phyloP scores from a whole-genome alignment of 768 basidiomycete genomes.

The Phallus indusiatus region DNA sequence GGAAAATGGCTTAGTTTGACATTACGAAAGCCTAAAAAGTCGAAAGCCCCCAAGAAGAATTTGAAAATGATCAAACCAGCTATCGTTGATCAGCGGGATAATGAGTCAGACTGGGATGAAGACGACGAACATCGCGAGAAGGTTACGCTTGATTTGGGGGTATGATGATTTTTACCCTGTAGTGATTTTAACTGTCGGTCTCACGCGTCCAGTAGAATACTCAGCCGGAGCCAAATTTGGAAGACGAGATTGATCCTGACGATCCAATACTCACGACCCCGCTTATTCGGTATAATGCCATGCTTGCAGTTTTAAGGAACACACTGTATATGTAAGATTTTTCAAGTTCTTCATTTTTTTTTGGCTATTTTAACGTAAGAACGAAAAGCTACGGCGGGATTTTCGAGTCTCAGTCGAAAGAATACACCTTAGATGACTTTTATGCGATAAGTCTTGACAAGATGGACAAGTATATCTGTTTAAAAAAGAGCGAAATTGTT shows the following conservation, averaged over 20 bases:
- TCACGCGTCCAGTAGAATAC: too few relatives aligned
- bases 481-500: conserved; percentile 55
- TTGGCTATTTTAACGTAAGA: neutral
- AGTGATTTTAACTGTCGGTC: too few relatives aligned
- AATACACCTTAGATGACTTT: conserved; percentile 89
- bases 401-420: conserved; percentile 68
- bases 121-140: conserved; percentile 16
- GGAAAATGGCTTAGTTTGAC: conserved; percentile 73
- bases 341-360: neutral
- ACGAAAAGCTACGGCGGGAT: conserved; percentile 76
- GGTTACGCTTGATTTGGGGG: conserved; percentile 4
- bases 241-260: conserved; percentile 41
- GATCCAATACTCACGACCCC: conserved; percentile 61
- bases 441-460: conserved; percentile 75
- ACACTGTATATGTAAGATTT: conserved; percentile 65
- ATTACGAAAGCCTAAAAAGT: conserved; percentile 53
- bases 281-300: conserved; percentile 73
- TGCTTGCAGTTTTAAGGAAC: conserved; percentile 78
- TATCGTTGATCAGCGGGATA: conserved; percentile 8
- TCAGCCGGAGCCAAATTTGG: neutral
- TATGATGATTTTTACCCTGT: too few relatives aligned
- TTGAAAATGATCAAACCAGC: conserved; percentile 17
- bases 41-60: conserved; percentile 34
- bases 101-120: neutral
- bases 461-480: conserved; percentile 64